These are phyloP conservation scores for Suhomyces sp. DNA, from an alignment of 805 yeast genomes.

Conservation along the genomic window DNA sequence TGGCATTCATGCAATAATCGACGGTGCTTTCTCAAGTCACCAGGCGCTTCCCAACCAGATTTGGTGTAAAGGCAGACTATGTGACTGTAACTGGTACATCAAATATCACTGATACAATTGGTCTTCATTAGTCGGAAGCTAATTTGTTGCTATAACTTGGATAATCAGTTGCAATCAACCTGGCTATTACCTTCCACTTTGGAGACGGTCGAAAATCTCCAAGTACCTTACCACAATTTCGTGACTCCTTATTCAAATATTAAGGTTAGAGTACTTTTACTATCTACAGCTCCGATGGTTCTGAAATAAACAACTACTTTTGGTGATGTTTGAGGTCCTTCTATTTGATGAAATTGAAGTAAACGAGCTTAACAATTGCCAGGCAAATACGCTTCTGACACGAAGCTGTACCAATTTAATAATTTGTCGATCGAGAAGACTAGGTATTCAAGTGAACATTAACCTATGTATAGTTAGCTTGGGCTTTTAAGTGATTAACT, in stretches of 20 bases:
- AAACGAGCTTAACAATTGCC: conserved; percentile 45
- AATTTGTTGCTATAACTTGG: not conserved
- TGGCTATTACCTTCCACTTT: conserved; percentile 4
- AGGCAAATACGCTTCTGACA: conserved; percentile 30
- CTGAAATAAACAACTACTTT: conserved; percentile 19
- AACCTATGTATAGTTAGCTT: not conserved
- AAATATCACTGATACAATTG: conserved; percentile 1
- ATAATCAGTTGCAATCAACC: conserved; percentile 2
- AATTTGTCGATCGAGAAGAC: not conserved
- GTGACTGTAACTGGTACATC: not conserved
- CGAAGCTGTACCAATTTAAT: conserved; percentile 12
- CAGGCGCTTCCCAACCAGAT: conserved; percentile 1
- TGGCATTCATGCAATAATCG: conserved; percentile 16
- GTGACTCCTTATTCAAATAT: not conserved
- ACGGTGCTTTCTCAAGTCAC: conserved; percentile 5
- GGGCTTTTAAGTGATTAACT: too few species aligned
- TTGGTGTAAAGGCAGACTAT: conserved; percentile 1
- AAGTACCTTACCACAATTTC: conserved; percentile 7
- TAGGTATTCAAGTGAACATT: not conserved
- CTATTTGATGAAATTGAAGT: conserved; percentile 53
- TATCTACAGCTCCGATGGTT: not conserved
- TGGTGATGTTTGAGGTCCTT: conserved; percentile 52
- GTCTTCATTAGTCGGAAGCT: not conserved
- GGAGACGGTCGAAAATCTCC: conserved; percentile 1
- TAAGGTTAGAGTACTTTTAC: not conserved